Conservation (phyloP, 768 basidiomycete species). For the Leccinum subgranulosum region DNA sequence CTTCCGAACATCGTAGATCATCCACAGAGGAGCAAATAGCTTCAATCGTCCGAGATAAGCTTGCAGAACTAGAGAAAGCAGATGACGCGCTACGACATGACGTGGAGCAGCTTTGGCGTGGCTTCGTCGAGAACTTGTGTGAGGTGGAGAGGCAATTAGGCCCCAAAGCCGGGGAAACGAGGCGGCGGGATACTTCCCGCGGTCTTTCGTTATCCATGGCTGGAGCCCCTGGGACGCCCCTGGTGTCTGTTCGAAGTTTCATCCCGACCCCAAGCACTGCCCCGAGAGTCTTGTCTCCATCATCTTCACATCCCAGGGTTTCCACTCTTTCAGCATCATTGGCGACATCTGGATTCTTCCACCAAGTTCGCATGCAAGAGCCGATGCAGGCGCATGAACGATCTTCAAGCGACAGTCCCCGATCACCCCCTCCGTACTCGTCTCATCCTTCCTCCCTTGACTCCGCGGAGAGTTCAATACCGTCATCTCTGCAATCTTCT, state of each 20-base stretch:
- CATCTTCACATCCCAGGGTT: conserved; percentile 39
- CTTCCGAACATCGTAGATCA: conserved; percentile 53
- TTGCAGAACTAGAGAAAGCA: conserved; percentile 51
- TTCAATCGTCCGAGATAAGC: conserved; percentile 50
- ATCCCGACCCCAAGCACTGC: conserved; percentile 42
- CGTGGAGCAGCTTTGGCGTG: conserved; percentile 62
- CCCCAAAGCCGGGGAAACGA: conserved; percentile 12
- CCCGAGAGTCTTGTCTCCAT: conserved; percentile 35
- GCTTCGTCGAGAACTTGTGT: conserved; percentile 47
- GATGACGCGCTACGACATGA: conserved; percentile 54
- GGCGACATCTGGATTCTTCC: conserved; percentile 49
- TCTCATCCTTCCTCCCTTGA: conserved; percentile 34
- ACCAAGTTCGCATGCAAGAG: conserved; percentile 43
- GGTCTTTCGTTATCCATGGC: conserved; percentile 17
- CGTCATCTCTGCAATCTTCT: conserved; percentile 20
- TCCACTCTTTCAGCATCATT: conserved; percentile 75
- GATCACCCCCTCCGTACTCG: conserved; percentile 35
- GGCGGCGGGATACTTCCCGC: conserved; percentile 19
- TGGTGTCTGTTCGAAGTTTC: conserved; percentile 51
- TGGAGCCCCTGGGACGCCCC: conserved; percentile 32
- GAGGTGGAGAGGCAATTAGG: conserved; percentile 41
- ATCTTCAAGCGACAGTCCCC: conserved; percentile 18
- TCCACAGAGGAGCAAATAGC: conserved; percentile 58
- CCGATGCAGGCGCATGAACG: conserved; percentile 12
- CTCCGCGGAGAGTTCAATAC: conserved; percentile 20